Evolutionary conservation across 768 basidiomycete species (phyloP), one percentile per base, ranked within the genome.

Genomic region (Tylopilus subfusipes): DNA sequence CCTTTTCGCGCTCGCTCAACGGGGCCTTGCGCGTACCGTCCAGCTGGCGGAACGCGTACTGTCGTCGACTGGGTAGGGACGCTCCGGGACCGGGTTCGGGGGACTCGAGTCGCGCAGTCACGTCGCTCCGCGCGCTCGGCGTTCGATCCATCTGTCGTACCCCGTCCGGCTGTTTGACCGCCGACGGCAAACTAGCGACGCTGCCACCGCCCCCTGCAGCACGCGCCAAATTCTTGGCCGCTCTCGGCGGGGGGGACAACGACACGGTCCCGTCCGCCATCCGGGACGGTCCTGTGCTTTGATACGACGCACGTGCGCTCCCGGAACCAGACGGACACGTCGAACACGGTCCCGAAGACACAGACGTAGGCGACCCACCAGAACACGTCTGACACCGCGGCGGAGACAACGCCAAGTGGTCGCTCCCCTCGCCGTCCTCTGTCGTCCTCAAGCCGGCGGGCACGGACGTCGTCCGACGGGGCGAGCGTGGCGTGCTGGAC

Each of bases 1-100:
- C 77, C 73, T 91, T 91, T 72, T 91, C 86, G 61, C 80, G 71
- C 65, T 88, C 85, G 24, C 82, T 82, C 65, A 84, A 68, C 40
- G 69, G 75, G 22, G 68, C 67, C 50, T 70, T 67, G 48, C 69
- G 68, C 27, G 65, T 66, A 27, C 56, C 61, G n/a, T 69, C 61
- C 22, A 83, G 62, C 59, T 81, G 76, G 13, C 83, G 77, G 71
- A 81, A 84, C 42, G 72, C 78, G 44, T 78, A 45, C 21, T 71
- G 71, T 38, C 74, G 68, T 9, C 66, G 68, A 10, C 54, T 39
- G 42, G 59, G 40, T 51, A 60, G 50, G 42, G 48, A 49, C 24
- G 57, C 11, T 33, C 42, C 54, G 19, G n/a, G 61, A 54, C 49
- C 18, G 1, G 42, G 39, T 44, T 56, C 57, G 18, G 55, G 51